Conservation (phyloP, 2,329 filamentous ascomycete genomes). For the Botrytis fragariae region DNA sequence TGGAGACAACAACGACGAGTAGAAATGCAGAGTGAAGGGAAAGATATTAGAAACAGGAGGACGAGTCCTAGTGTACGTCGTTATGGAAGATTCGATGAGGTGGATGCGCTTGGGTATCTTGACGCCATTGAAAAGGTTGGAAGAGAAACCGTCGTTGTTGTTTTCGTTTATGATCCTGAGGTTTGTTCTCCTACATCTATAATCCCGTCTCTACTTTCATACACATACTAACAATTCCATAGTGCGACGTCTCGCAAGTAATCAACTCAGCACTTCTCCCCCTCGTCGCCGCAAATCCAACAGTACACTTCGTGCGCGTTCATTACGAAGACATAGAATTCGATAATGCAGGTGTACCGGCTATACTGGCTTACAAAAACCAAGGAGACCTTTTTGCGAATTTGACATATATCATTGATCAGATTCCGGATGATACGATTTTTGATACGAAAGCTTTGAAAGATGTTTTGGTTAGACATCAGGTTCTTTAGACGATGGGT, state of each 20-base stretch:
- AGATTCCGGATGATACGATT: slow-evolving; percentile 69
- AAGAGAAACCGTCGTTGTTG: slow-evolving; percentile 78
- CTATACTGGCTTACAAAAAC: slow-evolving; percentile 82
- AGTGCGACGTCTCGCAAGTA: slow-evolving; percentile 76
- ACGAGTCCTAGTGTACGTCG: slow-evolving; percentile 74
- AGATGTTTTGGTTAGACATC: slow-evolving; percentile 52
- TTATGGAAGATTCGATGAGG: slow-evolving; percentile 76
- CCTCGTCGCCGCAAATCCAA: slow-evolving; percentile 67
- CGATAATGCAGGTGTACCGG: slow-evolving; percentile 82
- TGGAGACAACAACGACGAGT: slow-evolving; percentile 81
- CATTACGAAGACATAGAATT: slow-evolving; percentile 93
- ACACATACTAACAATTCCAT: slow-evolving; percentile 29
- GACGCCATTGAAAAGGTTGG: slow-evolving; percentile 91
- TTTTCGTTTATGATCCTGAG: slow-evolving; percentile 87
- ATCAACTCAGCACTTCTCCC: slow-evolving; percentile 76
- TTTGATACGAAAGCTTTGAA: slow-evolving; percentile 55
- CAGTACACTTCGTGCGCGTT: slow-evolving; percentile 84
- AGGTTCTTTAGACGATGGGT: slow-evolving; percentile 39
- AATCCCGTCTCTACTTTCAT: neutral
- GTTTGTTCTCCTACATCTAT: slow-evolving; percentile 50
- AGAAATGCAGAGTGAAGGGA: slow-evolving; percentile 68
- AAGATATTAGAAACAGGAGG: slow-evolving; percentile 59
- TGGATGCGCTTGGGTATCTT: slow-evolving; percentile 90
- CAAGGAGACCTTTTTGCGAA: slow-evolving; percentile 88
- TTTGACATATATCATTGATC: slow-evolving; percentile 79